These are phyloP conservation scores for Corchorus capsularis DNA, from an alignment of 345 rosid species.

Conservation along the genomic window DNA sequence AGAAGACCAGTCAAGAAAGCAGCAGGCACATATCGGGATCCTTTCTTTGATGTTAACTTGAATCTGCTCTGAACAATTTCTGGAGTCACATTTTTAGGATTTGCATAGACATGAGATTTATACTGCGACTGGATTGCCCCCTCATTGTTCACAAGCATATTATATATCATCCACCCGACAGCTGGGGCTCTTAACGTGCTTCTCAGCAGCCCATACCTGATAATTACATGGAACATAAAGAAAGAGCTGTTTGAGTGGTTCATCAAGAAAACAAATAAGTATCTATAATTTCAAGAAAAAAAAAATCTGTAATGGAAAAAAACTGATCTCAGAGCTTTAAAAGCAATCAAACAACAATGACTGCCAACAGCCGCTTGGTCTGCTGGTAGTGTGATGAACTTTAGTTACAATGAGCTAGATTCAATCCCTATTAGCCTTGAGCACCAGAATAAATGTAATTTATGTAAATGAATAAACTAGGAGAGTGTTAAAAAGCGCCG, in stretches of 20 bases:
- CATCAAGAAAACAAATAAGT: neutral
- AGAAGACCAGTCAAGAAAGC: slow-evolving; percentile 92
- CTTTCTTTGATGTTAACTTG: slow-evolving; percentile 63
- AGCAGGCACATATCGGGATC: slow-evolving; percentile 88
- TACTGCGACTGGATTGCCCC: slow-evolving; percentile 83
- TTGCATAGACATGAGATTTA: slow-evolving; percentile 86
- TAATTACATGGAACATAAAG: slow-evolving; percentile 9
- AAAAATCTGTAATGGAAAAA: neutral
- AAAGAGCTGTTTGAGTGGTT: slow-evolving; percentile 2
- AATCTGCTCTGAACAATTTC: slow-evolving; percentile 65
- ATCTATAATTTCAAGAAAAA: neutral
- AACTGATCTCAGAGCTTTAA: neutral
- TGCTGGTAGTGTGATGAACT: no score
- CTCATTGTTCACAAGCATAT: slow-evolving; percentile 91
- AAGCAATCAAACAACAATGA: neutral
- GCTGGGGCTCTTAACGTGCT: slow-evolving; percentile 84
- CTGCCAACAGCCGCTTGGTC: no score
- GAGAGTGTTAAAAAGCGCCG: neutral
- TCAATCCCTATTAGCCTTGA: no score
- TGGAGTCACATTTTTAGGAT: slow-evolving; percentile 75
- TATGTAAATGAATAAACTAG: neutral
- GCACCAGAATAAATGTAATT: no score
- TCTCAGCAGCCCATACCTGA: slow-evolving; percentile 77
- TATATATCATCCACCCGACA: slow-evolving; percentile 92
- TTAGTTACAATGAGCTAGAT: no score